Base-by-base conservation (phyloP, 2,329 filamentous ascomycete species). In the Emergomyces orientalis region DNA sequence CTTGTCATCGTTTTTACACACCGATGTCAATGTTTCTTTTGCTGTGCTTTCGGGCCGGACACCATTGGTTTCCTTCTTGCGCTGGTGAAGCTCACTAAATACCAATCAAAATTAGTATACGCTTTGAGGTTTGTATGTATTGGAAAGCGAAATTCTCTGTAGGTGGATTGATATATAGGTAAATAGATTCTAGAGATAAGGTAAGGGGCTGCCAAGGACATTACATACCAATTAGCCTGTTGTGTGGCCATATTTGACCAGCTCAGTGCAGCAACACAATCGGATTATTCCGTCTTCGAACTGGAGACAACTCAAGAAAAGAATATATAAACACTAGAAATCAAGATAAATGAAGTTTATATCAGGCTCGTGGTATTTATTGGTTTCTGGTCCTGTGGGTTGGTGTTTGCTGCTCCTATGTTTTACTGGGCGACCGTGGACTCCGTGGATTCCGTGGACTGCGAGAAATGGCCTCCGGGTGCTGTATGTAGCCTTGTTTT, bases 1-100 rank as follows among this genome's bases (percentile, higher is more conserved):
- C n/a, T 61, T 30, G 25, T 54, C 45, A 32, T 61, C 60, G 17
- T 22, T 9, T 63, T 69, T 52, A 58, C 49, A 1, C 13, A 14
- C 14, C 25, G 17, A 45, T 30, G 39, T 2, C 27, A 1, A 25
- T 22, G 13, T 45, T 17, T 7, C 39, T 47, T 47, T 32, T 32
- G 41, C n/a, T 6, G 17, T 27, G 7, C 19, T 30, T 47, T 34
- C 25, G 17, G 34, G 17, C 4, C 11, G 34, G 17, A 34, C 9
- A 17, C 17, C 11, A n/a, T 22, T 59, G 3, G 25, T 5, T 13
- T n/a, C 41, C 17, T 41, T 49, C 30, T 59, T 59, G 25, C 41
- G 27, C 25, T 47, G 57, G n/a, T 34, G 57, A 34, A 47, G 41
- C n/a, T 47, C 57, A 22, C 57, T 59, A 34, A 1, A n/a, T 47